Conservation (phyloP, 2,329 filamentous ascomycete genomes). For the Aspergillus ochraceus region DNA sequence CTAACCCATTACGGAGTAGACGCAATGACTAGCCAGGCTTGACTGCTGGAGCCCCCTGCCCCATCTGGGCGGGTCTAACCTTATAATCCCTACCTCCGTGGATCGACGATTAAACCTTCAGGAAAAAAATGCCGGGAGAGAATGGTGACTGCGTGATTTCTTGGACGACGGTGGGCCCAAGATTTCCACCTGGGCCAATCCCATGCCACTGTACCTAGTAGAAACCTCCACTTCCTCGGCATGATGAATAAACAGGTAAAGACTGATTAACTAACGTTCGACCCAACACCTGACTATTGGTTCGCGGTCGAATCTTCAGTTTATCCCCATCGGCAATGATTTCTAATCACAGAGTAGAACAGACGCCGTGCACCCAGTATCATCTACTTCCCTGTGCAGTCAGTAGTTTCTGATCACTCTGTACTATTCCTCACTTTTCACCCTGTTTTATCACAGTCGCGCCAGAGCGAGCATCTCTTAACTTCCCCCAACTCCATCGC, state of each 20-base stretch:
- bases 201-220: no score
- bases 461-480: neutral
- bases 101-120: neutral
- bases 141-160: no score
- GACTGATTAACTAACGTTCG: no score
- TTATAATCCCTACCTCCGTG: constrained; percentile 9
- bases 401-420: constrained; percentile 10
- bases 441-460: no score
- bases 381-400: constrained; percentile 11
- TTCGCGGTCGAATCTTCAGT: constrained; percentile 4
- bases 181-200: no score
- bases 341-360: constrained; percentile 8
- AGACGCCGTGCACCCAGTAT: constrained; percentile 10
- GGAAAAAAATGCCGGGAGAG: no score
- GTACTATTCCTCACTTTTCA: no score
- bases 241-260: no score
- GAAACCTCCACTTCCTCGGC: no score
- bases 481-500: neutral
- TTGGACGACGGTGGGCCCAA: no score
- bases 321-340: constrained; percentile 11
- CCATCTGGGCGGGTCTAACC: constrained; percentile 13
- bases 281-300: no score
- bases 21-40: constrained; percentile 12
- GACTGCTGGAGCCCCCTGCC: neutral
- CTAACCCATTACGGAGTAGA: constrained; percentile 15